Conservation (phyloP, 345 rosid genomes). For the Murraya paniculata region DNA sequence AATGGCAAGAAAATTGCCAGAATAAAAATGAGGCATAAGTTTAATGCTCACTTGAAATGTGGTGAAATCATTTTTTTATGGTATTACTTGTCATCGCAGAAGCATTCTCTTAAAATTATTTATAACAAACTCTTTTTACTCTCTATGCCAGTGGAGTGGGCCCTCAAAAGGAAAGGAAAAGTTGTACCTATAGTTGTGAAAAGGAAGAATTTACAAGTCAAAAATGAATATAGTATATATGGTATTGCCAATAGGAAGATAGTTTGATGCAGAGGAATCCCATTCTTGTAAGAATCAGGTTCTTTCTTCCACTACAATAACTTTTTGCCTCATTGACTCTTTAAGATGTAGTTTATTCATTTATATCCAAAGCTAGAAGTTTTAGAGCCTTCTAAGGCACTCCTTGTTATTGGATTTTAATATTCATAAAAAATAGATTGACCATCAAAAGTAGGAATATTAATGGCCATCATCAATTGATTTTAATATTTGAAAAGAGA, state of each 20-base stretch:
- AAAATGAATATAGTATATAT: conserved; percentile 12
- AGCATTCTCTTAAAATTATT: neutral
- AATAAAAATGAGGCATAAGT: neutral
- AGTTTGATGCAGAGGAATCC: conserved; percentile 53
- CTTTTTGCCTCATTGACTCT: conserved; percentile 46
- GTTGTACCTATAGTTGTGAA: neutral
- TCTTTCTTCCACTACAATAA: conserved; percentile 45
- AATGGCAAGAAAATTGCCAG: neutral
- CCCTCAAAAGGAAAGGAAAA: conserved; percentile 12
- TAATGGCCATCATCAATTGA: conserved; percentile 3
- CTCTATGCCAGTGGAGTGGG: conserved; percentile 1
- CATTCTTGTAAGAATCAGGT: conserved; percentile 61
- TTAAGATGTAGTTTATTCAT: conserved; percentile 36
- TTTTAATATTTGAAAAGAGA: conserved; percentile 22
- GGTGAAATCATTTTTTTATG: neutral
- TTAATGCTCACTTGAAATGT: neutral
- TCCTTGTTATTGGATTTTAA: conserved; percentile 23
- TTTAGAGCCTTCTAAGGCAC: conserved; percentile 30
- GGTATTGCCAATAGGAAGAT: conserved; percentile 40
- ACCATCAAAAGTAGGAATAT: conserved; percentile 5
- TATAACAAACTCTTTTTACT: neutral
- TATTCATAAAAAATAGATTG: conserved; percentile 7
- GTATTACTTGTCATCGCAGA: neutral
- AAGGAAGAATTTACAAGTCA: conserved; percentile 21
- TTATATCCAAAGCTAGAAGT: conserved; percentile 38